A percentile compares a stretch with the other conserved stretches of the same genome.
Conservation (phyloP, 1,284 basidiomycete species). For the Trametes pubescens region DNA sequence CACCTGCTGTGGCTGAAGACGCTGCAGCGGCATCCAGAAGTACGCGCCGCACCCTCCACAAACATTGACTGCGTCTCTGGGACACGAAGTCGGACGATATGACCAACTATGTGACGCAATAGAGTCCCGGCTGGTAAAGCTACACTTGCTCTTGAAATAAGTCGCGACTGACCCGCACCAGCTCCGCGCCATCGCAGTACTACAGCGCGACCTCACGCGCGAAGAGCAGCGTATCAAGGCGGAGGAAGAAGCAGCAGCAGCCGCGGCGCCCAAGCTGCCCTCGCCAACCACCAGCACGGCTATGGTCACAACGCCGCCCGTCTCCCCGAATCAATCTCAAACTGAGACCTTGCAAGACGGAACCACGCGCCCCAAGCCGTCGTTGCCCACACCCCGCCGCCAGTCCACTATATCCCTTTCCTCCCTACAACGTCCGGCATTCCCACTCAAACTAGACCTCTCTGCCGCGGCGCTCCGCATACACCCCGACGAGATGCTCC, state of each 20-base stretch:
- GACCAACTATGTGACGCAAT: conserved; percentile 80
- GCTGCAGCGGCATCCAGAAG: conserved; percentile 42
- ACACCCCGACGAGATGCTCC: conserved; percentile 63
- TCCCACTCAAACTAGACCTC: conserved; percentile 78
- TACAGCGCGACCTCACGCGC: conserved; percentile 70
- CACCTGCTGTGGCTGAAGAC: conserved; percentile 53
- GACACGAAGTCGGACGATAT: conserved; percentile 76
- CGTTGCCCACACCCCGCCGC: conserved; percentile 50
- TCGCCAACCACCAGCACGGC: conserved; percentile 24
- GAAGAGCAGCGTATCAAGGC: conserved; percentile 66
- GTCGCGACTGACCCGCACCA: conserved; percentile 36
- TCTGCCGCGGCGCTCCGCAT: conserved; percentile 70
- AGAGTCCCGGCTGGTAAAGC: conserved; percentile 70
- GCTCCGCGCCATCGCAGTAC: conserved; percentile 72
- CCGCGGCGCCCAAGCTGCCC: conserved; percentile 34
- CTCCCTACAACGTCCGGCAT: conserved; percentile 71
- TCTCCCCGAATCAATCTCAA: conserved; percentile 30
- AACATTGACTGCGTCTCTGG: conserved; percentile 66
- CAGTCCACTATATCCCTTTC: conserved; percentile 80
- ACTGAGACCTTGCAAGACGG: conserved; percentile 28
- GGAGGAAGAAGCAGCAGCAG: conserved; percentile 43
- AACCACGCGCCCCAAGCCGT: conserved; percentile 26
- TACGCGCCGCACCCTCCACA: conserved; percentile 70
- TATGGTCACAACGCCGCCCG: conserved; percentile 24
- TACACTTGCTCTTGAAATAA: neutral